Evolutionary conservation across 345 rosid genomes (phyloP).

Genomic region (Hypericum androsaemum): DNA sequence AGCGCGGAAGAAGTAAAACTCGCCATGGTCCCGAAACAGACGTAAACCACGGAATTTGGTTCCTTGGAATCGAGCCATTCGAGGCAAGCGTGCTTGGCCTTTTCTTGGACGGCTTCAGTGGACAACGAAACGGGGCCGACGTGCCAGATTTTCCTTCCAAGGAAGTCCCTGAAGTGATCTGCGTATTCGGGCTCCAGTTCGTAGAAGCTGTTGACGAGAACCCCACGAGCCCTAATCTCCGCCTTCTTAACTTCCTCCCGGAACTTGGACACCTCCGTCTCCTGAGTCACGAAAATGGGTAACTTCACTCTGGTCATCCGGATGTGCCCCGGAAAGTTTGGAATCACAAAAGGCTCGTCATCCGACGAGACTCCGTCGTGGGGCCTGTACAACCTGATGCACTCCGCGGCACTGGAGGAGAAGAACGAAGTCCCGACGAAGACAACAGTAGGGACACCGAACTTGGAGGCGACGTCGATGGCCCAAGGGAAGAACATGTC

Average conservation of each 20-base stretch:
- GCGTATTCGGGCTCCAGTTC: conserved; percentile 18
- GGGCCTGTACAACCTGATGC: conserved; percentile 25
- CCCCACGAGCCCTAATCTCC: conserved; percentile 11
- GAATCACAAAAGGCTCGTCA: conserved; percentile 25
- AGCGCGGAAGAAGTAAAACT: conserved; percentile 24
- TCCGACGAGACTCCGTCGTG: conserved; percentile 22
- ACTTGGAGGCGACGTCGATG: conserved; percentile 30
- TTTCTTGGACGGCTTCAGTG: conserved; percentile 17
- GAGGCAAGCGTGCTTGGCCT: conserved; percentile 30
- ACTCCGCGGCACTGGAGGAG: conserved; percentile 15
- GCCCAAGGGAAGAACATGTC: conserved; percentile 59
- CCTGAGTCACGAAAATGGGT: conserved; percentile 3
- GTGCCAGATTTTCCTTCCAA: conserved; percentile 19
- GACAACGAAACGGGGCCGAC: conserved; percentile 34
- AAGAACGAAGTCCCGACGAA: conserved; percentile 45
- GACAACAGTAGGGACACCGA: conserved; percentile 36
- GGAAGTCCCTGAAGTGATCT: conserved; percentile 14
- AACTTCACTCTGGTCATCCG: conserved; percentile 14
- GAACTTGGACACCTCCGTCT: neutral
- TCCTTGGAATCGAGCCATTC: conserved; percentile 28
- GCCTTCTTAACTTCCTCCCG: neutral
- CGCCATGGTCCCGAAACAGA: conserved; percentile 35
- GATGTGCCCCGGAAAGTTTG: conserved; percentile 25
- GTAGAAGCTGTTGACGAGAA: conserved; percentile 13
- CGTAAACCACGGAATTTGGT: conserved; percentile 27